Base-by-base conservation (phyloP, 1,284 basidiomycete species). In the Leucocoprinus gongylophorus region DNA sequence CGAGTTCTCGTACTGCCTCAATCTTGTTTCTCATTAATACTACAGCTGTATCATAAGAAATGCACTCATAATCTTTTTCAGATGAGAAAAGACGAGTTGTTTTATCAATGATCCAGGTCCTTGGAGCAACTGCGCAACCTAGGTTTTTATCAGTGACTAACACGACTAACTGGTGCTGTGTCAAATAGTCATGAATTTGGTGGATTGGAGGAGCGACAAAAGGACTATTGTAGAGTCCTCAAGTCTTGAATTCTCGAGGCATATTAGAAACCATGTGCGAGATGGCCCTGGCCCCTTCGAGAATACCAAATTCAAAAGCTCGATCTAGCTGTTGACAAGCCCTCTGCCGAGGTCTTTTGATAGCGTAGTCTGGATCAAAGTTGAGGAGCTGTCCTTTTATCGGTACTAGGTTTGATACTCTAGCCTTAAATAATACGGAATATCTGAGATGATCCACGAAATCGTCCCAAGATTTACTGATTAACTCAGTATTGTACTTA, bases 71-170 rank as follows among this genome's bases (percentile, higher is more conserved):
- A n/a, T n/a, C n/a, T n/a, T n/a, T n/a, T n/a, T n/a, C n/a, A n/a
- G n/a, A n/a, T n/a, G n/a, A n/a, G n/a, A n/a, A n/a, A n/a, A n/a
- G n/a, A n/a, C n/a, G n/a, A n/a, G n/a, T n/a, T n/a, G n/a, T n/a
- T n/a, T n/a, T n/a, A n/a, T n/a, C n/a, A n/a, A n/a, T n/a, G n/a
- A n/a, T n/a, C 64, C 64, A 63, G 51, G 46, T 48, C 10, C 57
- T 59, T 46, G 58, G 33, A 9, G 58, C 59, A 33, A 64, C 58
- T 13, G 60, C 59, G 10, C 60, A 53, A 13, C 63, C 63, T 23
- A 64, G 37, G 46, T 62, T 63, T 55, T 62, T 64, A 54, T 64
- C 62, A 2, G 61, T 63, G 26, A 29, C 45, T 12, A 61, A 58
- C 6, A 63, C 56, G 20, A 64, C 50, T 21, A 58, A 58, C 30